Percentiles rank a stretch among this genome's conserved stretches.
Conservation (phyloP, 2,329 filamentous ascomycete species). For the Zarea fungicola region DNA sequence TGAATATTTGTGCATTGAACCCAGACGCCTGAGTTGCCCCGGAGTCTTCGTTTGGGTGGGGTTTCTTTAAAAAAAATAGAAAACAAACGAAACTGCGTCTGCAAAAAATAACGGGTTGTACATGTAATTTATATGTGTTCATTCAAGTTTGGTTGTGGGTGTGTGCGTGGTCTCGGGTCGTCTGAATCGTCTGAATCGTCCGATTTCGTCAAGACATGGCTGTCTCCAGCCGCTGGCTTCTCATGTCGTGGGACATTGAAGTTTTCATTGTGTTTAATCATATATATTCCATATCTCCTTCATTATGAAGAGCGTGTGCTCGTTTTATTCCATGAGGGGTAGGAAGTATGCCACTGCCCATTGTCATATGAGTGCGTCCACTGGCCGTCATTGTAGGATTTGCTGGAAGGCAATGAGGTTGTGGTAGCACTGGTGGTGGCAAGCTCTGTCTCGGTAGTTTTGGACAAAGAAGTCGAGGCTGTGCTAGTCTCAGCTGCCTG, state of each 20-base stretch:
- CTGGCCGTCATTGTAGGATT: constrained; percentile 10
- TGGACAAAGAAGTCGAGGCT: neutral
- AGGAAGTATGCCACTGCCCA: constrained; percentile 42
- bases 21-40: no score
- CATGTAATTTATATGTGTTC: no score
- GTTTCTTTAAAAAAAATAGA: no score
- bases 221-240: neutral
- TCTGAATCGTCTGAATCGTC: neutral
- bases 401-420: constrained; percentile 15
- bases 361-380: constrained; percentile 34
- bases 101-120: no score
- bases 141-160: no score
- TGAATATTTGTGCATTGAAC: no score
- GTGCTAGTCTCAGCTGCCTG: constrained; percentile 1
- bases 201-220: neutral
- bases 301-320: neutral
- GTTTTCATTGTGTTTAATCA: neutral
- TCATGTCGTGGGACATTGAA: constrained; percentile 8
- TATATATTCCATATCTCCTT: neutral
- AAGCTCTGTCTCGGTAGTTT: neutral
- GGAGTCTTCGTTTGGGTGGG: no score
- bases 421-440: no score
- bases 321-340: constrained; percentile 40
- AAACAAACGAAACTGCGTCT: no score
- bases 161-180: neutral